A percentile compares a stretch with the other conserved stretches of the same genome.
Evolutionary conservation across 306 rosid genomes (phyloP).

Genomic region (Spatholobus suberectus): DNA sequence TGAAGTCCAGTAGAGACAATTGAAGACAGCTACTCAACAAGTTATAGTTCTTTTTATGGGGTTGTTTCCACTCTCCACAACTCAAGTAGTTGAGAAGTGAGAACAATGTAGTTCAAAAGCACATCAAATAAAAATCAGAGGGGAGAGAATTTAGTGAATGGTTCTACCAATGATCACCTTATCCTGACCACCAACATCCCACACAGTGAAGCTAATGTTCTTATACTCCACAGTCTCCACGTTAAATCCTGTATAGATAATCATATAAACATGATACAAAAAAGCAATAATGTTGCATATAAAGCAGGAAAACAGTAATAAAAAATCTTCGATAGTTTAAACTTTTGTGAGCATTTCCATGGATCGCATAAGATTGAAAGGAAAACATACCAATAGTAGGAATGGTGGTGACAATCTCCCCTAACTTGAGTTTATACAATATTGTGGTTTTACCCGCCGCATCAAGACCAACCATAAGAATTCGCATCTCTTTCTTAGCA

Average conservation of each 20-base stretch:
- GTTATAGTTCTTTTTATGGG: not conserved
- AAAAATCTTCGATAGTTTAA: not conserved
- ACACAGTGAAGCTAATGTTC: constrained; percentile 65
- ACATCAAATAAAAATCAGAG: not conserved
- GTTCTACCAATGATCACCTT: constrained; percentile 46
- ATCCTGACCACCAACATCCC: constrained; percentile 72
- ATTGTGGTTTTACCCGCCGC: constrained; percentile 66
- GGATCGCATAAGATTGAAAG: not conserved
- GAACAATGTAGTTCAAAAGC: not conserved
- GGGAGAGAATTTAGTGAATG: not conserved
- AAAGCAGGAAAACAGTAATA: not conserved
- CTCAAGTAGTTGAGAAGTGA: not conserved
- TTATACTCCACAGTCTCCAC: constrained; percentile 65
- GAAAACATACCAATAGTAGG: constrained; percentile 56
- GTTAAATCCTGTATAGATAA: constrained; percentile 56
- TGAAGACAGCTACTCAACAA: not conserved
- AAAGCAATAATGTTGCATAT: not conserved
- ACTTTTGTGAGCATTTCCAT: not conserved
- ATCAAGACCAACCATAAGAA: constrained; percentile 68
- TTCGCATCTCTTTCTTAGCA: constrained; percentile 63
- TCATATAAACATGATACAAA: not conserved
- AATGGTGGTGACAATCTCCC: constrained; percentile 64
- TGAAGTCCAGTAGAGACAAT: not conserved
- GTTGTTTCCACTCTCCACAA: constrained; percentile 2
- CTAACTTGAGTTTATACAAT: constrained; percentile 63